Conservation (phyloP, 2,329 filamentous ascomycete genomes). For the Pseudocercospora fuligena region DNA sequence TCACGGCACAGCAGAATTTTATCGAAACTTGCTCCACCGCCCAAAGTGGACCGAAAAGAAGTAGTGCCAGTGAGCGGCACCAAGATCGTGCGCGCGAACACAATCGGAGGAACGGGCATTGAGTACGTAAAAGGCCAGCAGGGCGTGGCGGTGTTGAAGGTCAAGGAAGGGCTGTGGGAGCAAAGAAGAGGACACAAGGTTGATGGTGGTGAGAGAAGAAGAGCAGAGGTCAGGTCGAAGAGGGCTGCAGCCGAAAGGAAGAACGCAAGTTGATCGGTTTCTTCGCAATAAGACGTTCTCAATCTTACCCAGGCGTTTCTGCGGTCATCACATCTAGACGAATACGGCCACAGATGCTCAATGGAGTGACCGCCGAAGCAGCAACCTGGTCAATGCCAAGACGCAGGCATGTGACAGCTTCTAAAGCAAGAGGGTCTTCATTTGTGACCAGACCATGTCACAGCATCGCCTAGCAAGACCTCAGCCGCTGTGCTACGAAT, state of each 20-base stretch:
- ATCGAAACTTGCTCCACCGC: constrained; percentile 38
- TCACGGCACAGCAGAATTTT: constrained; percentile 30
- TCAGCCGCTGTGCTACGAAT: not conserved
- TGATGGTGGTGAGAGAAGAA: constrained; percentile 91
- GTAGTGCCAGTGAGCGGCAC: constrained; percentile 61
- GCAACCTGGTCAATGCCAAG: constrained; percentile 1
- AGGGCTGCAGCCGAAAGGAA: constrained; percentile 78
- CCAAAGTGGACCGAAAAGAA: constrained; percentile 40
- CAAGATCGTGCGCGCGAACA: constrained; percentile 68
- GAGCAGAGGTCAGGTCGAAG: constrained; percentile 85
- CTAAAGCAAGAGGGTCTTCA: not conserved
- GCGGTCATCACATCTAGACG: not conserved
- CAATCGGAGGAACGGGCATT: constrained; percentile 76
- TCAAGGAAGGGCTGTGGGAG: constrained; percentile 93
- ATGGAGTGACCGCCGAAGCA: not conserved
- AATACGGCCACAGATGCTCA: not conserved
- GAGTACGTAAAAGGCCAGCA: constrained; percentile 66
- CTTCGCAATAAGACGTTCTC: not conserved
- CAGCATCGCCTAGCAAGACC: not conserved
- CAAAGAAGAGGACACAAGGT: constrained; percentile 85
- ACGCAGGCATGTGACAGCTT: not conserved
- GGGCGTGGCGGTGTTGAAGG: constrained; percentile 68
- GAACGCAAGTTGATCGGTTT: constrained; percentile 43
- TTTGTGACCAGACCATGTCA: not conserved
- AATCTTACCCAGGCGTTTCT: not conserved